Base-by-base conservation (phyloP, 164 flowering plant species). In the Buxus sempervirens region DNA sequence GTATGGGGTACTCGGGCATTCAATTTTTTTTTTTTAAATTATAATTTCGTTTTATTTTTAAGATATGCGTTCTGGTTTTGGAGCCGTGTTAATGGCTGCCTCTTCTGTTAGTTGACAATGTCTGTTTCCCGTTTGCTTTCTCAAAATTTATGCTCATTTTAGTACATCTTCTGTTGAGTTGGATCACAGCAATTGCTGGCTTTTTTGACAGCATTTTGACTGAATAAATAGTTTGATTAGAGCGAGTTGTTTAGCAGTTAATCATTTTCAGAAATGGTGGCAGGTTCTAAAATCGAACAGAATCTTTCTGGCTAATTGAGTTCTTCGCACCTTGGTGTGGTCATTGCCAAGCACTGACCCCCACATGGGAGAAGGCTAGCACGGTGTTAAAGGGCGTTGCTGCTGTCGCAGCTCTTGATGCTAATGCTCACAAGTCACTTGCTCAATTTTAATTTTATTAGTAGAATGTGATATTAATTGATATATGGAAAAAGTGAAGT, bases 251-350 rank as follows among this genome's bases (percentile, higher is more conserved):
- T 41, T 36, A 32, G 14, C 1, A 38, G 36, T 14, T 64, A 60
- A 41, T 41, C 12, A 21, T 68, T 68, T 60, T 32, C 7, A 6
- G 5, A 67, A 58, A 71, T 74, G 42, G 55, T 78, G 77, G 77
- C 88, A 90, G 96, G 96, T 90, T 66, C 54, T 91, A 64, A 81
- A 91, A 63, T 86, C 98, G 0, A 93, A 91, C 73, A 81, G 91
- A 24, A 78, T 95, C 42, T 96, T 95, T 58, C 72, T 95, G 45
- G 97, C n/a, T n/a, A n/a, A n/a, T 95, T 55, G 98, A 95, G 77
- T 95, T 95, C 74, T 95, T 81, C 77, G 97, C 99, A 10, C 97
- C 99, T 24, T 92, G 97, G 99, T 95, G 99, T 71, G 97, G 97
- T 16, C 97, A 95, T 63, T 95, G 99, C 81, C 69, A 95, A 78